Base-by-base conservation (phyloP, 371 early-diverging fungal species). In the Actinomortierella ambigua region DNA sequence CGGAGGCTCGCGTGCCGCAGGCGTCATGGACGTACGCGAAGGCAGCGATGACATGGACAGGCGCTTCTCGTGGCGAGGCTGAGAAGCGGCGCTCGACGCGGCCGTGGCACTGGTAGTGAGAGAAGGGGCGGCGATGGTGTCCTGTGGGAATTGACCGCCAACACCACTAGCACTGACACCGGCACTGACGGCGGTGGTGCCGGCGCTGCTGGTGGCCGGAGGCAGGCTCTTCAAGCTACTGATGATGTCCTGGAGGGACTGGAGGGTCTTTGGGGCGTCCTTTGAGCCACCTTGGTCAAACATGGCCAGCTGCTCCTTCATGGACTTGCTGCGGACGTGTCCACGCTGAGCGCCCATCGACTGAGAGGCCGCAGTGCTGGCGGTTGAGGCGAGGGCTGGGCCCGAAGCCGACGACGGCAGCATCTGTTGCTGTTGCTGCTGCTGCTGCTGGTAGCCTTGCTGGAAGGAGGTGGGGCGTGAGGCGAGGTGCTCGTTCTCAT, bases 221-320 rank as follows among this genome's bases (percentile, higher is more conserved):
- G 86, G 85, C 24, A 86, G 56, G 17, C 77, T 75, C 54, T 82
- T 83, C 42, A 86, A 53, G 15, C 79, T 82, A 28, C 80, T 82
- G 62, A 86, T 84, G 69, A 86, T 82, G 41, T 81, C 75, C 34
- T 86, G 82, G 17, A 86, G 63, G 1, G 80, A 81, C 40, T 82
- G 78, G 3, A 82, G 75, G 3, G 79, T 50, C 50, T 57, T 70
- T 24, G 57, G 57, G 6, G 49, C 44, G 34, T 61, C 66, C 26
- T 65, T 65, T 15, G 50, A 49, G 43, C 29, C 34, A 23, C 53
- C 52, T 26, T 57, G 61, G 34, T 34, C 34, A 34, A 34, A 34
- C 11, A 34, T 34, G 2, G 42, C 59, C 46, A 65, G 18, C 11
- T 65, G 71, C 20, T 70, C 71, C 66, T 61, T 51, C 65, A 70